Percentiles rank a stretch among this genome's conserved stretches.
Evolutionary conservation across 306 rosid species (phyloP).

Genomic region (Cicer arietinum): DNA sequence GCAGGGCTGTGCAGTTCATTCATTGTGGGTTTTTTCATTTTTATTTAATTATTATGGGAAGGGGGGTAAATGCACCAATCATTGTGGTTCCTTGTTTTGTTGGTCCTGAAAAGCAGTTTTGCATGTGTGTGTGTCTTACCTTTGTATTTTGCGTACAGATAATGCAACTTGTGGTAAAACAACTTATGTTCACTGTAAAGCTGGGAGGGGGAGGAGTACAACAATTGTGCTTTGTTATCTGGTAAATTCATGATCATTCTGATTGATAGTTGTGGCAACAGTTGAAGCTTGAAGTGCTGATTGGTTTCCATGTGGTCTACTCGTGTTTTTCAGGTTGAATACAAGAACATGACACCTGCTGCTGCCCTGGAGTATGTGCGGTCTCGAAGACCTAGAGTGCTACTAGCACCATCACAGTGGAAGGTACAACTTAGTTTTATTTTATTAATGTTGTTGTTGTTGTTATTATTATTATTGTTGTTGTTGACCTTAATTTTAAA

Average conservation of each 20-base stretch:
- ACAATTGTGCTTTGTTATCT: slow-evolving; percentile 95
- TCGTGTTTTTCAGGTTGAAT: slow-evolving; percentile 65
- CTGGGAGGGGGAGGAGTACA: slow-evolving; percentile 97
- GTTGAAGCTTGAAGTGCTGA: slow-evolving; percentile 30
- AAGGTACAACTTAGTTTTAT: slow-evolving; percentile 55
- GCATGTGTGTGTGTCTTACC: not conserved
- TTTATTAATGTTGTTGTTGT: not conserved
- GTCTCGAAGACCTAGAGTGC: slow-evolving; percentile 86
- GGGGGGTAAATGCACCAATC: slow-evolving; percentile 10
- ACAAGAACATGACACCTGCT: slow-evolving; percentile 86
- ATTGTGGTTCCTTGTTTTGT: slow-evolving; percentile 11
- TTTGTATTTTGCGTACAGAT: slow-evolving; percentile 49
- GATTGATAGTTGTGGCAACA: slow-evolving; percentile 12
- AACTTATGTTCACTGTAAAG: slow-evolving; percentile 98
- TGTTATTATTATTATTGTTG: not conserved
- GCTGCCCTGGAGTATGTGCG: slow-evolving; percentile 88
- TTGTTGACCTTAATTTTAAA: not conserved
- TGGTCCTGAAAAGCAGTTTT: slow-evolving; percentile 10
- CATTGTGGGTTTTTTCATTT: slow-evolving; percentile 61
- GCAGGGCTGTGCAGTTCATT: slow-evolving; percentile 91
- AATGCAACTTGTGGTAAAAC: slow-evolving; percentile 73
- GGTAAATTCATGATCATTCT: slow-evolving; percentile 55
- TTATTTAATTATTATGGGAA: slow-evolving; percentile 17
- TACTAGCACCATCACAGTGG: slow-evolving; percentile 95
- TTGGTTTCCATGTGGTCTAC: slow-evolving; percentile 6